These are phyloP conservation scores for Hydnomerulius pinastri DNA, from an alignment of 768 basidiomycete genomes.

Conservation along the genomic window DNA sequence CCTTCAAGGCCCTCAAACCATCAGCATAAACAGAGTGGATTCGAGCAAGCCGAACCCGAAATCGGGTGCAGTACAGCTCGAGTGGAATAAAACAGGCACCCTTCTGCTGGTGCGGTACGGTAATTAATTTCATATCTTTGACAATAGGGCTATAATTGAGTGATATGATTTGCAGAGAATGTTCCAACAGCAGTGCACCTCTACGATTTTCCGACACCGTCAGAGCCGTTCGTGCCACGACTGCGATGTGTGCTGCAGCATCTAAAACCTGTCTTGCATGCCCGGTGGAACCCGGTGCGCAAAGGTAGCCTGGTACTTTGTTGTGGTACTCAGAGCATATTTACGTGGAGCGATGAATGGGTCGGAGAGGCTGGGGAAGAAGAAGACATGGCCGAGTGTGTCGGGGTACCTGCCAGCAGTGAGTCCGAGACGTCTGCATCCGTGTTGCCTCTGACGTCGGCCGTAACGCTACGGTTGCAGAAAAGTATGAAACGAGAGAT, in stretches of 20 bases:
- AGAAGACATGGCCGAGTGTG: slow-evolving; percentile 84
- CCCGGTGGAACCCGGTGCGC: slow-evolving; percentile 85
- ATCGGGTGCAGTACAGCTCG: slow-evolving; percentile 68
- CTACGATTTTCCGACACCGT: slow-evolving; percentile 67
- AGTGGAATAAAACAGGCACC: slow-evolving; percentile 80
- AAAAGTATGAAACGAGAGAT: slow-evolving; percentile 70
- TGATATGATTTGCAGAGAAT: slow-evolving; percentile 46
- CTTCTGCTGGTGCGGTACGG: slow-evolving; percentile 76
- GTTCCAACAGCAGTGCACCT: slow-evolving; percentile 66
- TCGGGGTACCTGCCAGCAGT: slow-evolving; percentile 88
- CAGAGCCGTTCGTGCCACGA: slow-evolving; percentile 57
- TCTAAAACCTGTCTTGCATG: slow-evolving; percentile 58
- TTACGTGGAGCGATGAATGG: slow-evolving; percentile 87
- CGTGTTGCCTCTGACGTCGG: slow-evolving; percentile 1
- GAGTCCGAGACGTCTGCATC: slow-evolving; percentile 10
- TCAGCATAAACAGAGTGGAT: slow-evolving; percentile 54
- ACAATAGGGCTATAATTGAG: slow-evolving; percentile 2
- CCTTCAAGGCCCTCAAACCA: slow-evolving; percentile 53
- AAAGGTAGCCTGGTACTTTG: slow-evolving; percentile 68
- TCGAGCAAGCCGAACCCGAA: slow-evolving; percentile 64
- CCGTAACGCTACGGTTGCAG: slow-evolving; percentile 38
- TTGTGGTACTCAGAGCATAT: slow-evolving; percentile 66
- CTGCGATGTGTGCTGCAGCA: slow-evolving; percentile 72
- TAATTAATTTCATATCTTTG: slow-evolving; percentile 29
- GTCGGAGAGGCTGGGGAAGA: slow-evolving; percentile 57